Evolutionary conservation across 23 red algal genomes (phyloP), one percentile per base, ranked within the genome.

Genomic region (Gracilariopsis chorda): DNA sequence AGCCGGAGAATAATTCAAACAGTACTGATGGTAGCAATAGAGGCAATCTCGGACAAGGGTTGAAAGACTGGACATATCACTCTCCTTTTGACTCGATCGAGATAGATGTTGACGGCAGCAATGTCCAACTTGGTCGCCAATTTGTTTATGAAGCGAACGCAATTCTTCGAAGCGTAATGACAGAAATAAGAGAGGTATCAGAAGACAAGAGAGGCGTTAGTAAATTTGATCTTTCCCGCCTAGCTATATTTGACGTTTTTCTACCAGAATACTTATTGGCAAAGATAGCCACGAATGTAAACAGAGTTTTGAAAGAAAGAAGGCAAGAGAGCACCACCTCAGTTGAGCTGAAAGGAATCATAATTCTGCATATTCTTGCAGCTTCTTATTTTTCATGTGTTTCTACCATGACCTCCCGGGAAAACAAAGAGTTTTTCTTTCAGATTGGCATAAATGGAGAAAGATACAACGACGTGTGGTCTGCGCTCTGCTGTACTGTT

Each of bases 391-490:
- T 37, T 3, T 25, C 51, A 3, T 19, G 27, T 27, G 28, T 46
- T 62, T 16, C 10, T 3, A 0, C 3, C 21, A 58, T 83, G 9
- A 37, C 49, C 4, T 4, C 0, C 52, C 28, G 4, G 14, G 34
- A 36, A 4, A 58, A 83, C 49, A 46, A 3, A 11, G 56, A 58
- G 7, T 60, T 60, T 24, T 61, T 83, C 36, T 59, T 83, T 24
- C 78, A 62, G 52, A 56, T 83, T 7, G 51, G 55, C 0, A 81
- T 83, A 41, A n/a, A 3, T 35, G 53, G 25, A 7, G 30, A 83
- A 42, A 0, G 78, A 83, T 83, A 64, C 78, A 34, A 7, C n/a
- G 78, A 83, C 6, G 34, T n/a, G 25, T 83, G 49, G 34, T 83
- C 55, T 20, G 48, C 55, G 7, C 30, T 36, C 12, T 42, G 21